A percentile compares a stretch with the other conserved stretches of the same genome.
Evolutionary conservation across 345 rosid species (phyloP).

Genomic region (Bruguiera gymnorhiza): DNA sequence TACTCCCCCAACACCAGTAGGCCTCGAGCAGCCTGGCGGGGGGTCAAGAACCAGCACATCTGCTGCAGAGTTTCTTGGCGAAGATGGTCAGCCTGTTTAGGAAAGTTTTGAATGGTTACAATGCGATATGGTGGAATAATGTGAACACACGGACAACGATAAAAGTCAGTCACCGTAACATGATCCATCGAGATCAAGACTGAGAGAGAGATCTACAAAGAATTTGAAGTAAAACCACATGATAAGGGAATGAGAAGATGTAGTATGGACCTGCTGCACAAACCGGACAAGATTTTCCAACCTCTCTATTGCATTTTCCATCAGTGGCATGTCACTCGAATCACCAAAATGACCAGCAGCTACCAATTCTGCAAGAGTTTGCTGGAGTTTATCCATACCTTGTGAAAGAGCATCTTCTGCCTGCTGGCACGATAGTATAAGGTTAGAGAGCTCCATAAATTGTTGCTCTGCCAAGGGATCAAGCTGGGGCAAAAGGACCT

Average conservation of each 20-base stretch:
- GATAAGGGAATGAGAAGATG: slow-evolving; percentile 12
- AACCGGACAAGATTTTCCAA: slow-evolving; percentile 73
- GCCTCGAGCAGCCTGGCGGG: slow-evolving; percentile 77
- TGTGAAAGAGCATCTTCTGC: slow-evolving; percentile 93
- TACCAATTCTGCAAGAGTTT: slow-evolving; percentile 59
- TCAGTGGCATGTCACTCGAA: slow-evolving; percentile 49
- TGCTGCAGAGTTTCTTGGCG: slow-evolving; percentile 79
- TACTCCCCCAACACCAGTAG: slow-evolving; percentile 82
- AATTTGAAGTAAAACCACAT: background rate
- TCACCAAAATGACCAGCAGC: slow-evolving; percentile 61
- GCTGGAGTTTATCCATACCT: slow-evolving; percentile 91
- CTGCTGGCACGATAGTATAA: slow-evolving; percentile 77
- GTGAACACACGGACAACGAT: too few species aligned
- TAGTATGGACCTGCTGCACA: slow-evolving; percentile 58
- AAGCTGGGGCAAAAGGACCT: slow-evolving; percentile 76
- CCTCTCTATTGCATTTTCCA: slow-evolving; percentile 67
- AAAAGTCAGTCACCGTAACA: too few species aligned
- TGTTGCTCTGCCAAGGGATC: slow-evolving; percentile 68
- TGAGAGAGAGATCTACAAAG: background rate
- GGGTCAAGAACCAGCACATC: slow-evolving; percentile 68
- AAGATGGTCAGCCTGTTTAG: slow-evolving; percentile 80
- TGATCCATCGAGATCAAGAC: background rate
- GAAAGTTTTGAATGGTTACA: background rate
- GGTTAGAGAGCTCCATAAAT: slow-evolving; percentile 38
- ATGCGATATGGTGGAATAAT: background rate